Evolutionary conservation across 257 asterid genomes (phyloP), one percentile per base, ranked within the genome.

Genomic region (Anisodus acutangulus): DNA sequence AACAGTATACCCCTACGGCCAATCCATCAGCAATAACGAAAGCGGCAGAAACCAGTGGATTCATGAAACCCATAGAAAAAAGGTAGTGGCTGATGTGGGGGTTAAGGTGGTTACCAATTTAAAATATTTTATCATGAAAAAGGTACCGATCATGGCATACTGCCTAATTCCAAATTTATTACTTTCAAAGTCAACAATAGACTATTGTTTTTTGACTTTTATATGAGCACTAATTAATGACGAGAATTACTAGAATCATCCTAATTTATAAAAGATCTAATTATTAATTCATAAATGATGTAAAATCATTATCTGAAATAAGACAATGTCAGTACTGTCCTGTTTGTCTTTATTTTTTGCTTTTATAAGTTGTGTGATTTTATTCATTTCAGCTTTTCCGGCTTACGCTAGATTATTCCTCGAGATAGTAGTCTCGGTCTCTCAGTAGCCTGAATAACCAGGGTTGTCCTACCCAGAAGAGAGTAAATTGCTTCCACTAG

Each of bases 81-180:
- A 66, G 5, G 0, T 2, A 31, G 19, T 60, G 67, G 0, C 2
- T 60, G 67, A 68, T 68, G 13, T 37, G 12, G 51, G n/a, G 51
- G 51, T 9, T 68, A 37, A 37, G 51, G 37, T 68, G 51, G 76
- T 0, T 15, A 68, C 11, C 76, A 68, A 37, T 68, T 67, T 68
- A 9, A 22, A 37, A 2, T 6, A 68, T 67, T 35, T 11, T 15
- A 67, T 67, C 16, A 12, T 51, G 12, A 51, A 10, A 54, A 54
- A 54, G 58, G 58, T 54, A 10, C 16, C 1, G 4, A 54, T 12
- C 49, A 37, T 35, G 49, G 74, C 22, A 5, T 67, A 37, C 22
- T 67, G 49, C 76, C 51, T 37, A 67, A 67, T 35, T 31, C 76
- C 49, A 67, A 66, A 67, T 67, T 57, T 57, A 17, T 57, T 54